A percentile compares a stretch with the other conserved stretches of the same genome.
Evolutionary conservation across 768 basidiomycete species (phyloP).

Genomic region (Pulveroboletus sp.): DNA sequence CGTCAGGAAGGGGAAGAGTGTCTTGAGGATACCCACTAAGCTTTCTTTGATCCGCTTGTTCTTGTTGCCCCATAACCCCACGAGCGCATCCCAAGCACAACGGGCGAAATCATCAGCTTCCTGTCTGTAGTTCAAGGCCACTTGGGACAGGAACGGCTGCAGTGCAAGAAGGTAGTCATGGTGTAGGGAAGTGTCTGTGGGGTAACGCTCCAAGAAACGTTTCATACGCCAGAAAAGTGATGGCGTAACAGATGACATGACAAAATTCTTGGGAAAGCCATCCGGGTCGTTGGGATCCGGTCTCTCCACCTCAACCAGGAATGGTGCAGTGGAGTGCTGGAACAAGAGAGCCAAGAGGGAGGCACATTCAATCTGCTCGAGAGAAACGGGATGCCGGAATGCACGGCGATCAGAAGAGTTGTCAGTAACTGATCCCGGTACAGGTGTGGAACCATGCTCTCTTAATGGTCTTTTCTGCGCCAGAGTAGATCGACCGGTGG

Average conservation of each 20-base stretch:
- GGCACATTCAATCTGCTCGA: conserved; percentile 69
- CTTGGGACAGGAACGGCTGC: conserved; percentile 62
- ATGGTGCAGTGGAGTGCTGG: conserved; percentile 52
- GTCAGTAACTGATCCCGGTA: conserved; percentile 10
- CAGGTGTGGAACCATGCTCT: conserved; percentile 22
- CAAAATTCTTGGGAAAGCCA: conserved; percentile 30
- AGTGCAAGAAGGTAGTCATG: conserved; percentile 68
- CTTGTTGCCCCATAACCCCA: conserved; percentile 76
- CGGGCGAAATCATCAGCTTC: conserved; percentile 58
- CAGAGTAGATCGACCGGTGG: conserved; percentile 16
- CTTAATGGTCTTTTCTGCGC: conserved; percentile 24
- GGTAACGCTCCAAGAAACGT: conserved; percentile 62
- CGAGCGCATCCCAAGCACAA: conserved; percentile 56
- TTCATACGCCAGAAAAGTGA: conserved; percentile 55
- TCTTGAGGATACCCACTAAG: conserved; percentile 65
- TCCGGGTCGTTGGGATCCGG: conserved; percentile 19
- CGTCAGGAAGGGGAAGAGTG: conserved; percentile 68
- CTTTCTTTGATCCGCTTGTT: conserved; percentile 73
- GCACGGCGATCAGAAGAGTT: conserved; percentile 22
- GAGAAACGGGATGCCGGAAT: conserved; percentile 34
- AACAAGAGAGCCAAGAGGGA: conserved; percentile 59
- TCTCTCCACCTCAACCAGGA: conserved; percentile 39
- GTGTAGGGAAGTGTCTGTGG: conserved; percentile 73
- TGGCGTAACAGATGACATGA: conserved; percentile 26
- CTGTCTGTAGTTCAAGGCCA: conserved; percentile 70